These are phyloP conservation scores for Fusarium circinatum DNA, from an alignment of 2,329 filamentous ascomycete species.

Conservation along the genomic window DNA sequence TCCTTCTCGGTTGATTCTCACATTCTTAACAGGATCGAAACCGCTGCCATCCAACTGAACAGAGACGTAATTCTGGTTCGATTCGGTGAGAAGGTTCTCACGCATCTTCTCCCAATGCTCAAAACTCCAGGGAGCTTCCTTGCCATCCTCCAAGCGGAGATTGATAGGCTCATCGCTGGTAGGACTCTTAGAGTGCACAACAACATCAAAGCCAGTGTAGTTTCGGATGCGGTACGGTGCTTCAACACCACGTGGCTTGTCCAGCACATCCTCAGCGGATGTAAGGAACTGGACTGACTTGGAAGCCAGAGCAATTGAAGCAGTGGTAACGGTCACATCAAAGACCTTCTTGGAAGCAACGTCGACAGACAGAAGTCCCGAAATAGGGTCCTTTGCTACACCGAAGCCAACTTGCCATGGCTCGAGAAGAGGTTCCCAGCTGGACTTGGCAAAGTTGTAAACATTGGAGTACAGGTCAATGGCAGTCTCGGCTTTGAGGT, in stretches of 20 bases:
- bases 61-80: slow-evolving; percentile 79
- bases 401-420: slow-evolving; percentile 97
- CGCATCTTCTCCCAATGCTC: slow-evolving; percentile 97
- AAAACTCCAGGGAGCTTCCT: slow-evolving; percentile 95
- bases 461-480: slow-evolving; percentile 96
- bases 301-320: slow-evolving; percentile 90
- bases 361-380: slow-evolving; percentile 83
- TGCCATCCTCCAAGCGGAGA: slow-evolving; percentile 83
- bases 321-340: slow-evolving; percentile 91
- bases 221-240: slow-evolving; percentile 94
- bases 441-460: slow-evolving; percentile 99
- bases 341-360: slow-evolving; percentile 89
- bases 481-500: slow-evolving; percentile 86
- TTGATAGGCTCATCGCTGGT: slow-evolving; percentile 74
- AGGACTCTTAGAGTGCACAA: slow-evolving; percentile 80
- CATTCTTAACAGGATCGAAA: slow-evolving; percentile 89
- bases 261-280: slow-evolving; percentile 85
- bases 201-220: slow-evolving; percentile 91
- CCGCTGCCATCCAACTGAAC: slow-evolving; percentile 91
- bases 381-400: slow-evolving; percentile 79
- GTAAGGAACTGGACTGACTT: slow-evolving; percentile 93
- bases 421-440: slow-evolving; percentile 96
- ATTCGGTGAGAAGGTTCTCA: slow-evolving; percentile 89
- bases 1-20: slow-evolving; percentile 92
- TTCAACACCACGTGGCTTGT: slow-evolving; percentile 90